phyloP scores from a whole-genome alignment of 306 rosid genomes.

The Adenanthera pavonina region DNA sequence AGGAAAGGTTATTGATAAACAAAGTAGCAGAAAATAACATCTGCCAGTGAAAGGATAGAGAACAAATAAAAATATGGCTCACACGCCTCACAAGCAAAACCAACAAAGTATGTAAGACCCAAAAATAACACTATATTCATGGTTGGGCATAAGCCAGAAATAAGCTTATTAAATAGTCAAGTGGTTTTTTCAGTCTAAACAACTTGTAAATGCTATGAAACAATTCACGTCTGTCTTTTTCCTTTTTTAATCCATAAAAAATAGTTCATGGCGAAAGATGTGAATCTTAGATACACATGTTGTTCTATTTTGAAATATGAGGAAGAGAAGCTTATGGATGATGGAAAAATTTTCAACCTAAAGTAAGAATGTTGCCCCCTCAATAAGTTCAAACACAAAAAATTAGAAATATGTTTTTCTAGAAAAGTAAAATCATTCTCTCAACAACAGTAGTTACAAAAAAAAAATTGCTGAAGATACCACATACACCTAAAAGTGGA shows the following conservation, averaged over 20 bases:
- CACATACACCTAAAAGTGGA: no score
- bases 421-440: no score
- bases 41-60: neutral
- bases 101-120: neutral
- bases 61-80: neutral
- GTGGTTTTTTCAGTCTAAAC: no score
- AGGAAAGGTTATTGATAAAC: neutral
- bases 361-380: no score
- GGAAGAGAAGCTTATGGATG: no score
- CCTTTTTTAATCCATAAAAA: no score
- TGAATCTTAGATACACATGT: neutral
- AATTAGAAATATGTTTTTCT: no score
- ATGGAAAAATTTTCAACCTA: no score
- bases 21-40: neutral
- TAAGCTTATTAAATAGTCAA: neutral
- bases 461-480: no score
- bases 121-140: neutral
- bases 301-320: neutral
- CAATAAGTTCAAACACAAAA: no score
- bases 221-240: neutral
- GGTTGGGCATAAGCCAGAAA: constrained; percentile 4
- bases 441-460: no score
- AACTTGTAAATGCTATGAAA: neutral
- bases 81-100: neutral
- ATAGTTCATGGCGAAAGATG: neutral